phyloP scores from a whole-genome alignment of 352 stramenopile genomes.

The Elongisporangium senticosum region DNA sequence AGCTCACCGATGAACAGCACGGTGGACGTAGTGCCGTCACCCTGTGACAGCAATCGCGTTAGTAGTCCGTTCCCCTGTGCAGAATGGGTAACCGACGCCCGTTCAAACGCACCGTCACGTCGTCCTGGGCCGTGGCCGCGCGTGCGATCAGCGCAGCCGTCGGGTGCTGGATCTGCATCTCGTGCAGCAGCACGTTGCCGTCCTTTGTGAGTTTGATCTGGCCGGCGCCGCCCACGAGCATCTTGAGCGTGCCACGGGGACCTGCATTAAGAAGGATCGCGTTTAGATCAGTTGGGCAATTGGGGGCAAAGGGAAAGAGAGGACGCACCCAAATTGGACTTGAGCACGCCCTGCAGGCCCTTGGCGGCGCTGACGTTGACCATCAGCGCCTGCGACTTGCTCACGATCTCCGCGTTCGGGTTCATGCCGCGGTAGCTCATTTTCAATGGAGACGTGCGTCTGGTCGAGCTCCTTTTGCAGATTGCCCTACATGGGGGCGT shows the following conservation, averaged over 20 bases:
- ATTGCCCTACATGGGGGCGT: too few species aligned
- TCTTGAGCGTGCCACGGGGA: slow-evolving; percentile 98
- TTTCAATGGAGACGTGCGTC: slow-evolving; percentile 6
- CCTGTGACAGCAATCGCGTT: slow-evolving; percentile 22
- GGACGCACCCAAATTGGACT: slow-evolving; percentile 86
- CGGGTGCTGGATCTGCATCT: slow-evolving; percentile 99
- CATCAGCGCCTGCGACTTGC: slow-evolving; percentile 91
- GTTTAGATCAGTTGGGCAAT: slow-evolving; percentile 1
- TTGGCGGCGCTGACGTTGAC: slow-evolving; percentile 98
- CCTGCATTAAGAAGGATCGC: slow-evolving; percentile 28
- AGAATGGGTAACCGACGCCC: background rate
- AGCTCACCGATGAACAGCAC: slow-evolving; percentile 99
- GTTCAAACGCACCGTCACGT: slow-evolving; percentile 62
- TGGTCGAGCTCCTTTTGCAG: too few species aligned
- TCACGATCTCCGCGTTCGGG: slow-evolving; percentile 97
- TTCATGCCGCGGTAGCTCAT: slow-evolving; percentile 88
- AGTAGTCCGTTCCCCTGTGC: slow-evolving; percentile 60
- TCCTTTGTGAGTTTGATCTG: slow-evolving; percentile 99
- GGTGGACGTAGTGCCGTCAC: slow-evolving; percentile 98
- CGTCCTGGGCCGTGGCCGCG: slow-evolving; percentile 96
- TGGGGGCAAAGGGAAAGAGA: background rate
- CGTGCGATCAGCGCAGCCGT: slow-evolving; percentile 98
- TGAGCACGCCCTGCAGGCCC: slow-evolving; percentile 95
- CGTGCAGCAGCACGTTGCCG: slow-evolving; percentile 97
- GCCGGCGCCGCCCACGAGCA: slow-evolving; percentile 98